Evolutionary conservation across 768 basidiomycete genomes (phyloP).

Genomic region (Auricularia auricula-judae): DNA sequence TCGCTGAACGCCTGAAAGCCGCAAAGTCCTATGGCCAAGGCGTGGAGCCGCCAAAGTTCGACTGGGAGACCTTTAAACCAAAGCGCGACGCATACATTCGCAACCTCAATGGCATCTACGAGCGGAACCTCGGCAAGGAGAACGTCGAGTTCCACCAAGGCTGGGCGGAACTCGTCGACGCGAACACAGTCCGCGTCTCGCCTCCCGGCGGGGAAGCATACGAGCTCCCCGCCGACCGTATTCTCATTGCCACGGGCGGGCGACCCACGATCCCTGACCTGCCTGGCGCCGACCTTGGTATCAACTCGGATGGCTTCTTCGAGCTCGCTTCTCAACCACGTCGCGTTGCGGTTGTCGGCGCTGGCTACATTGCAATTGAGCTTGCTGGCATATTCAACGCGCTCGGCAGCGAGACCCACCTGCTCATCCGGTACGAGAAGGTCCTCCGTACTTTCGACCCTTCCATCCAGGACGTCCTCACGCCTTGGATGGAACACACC

Average conservation of each 20-base stretch:
- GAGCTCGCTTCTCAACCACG: constrained; percentile 83
- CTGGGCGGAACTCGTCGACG: constrained; percentile 57
- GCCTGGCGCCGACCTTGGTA: constrained; percentile 85
- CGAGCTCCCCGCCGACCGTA: constrained; percentile 60
- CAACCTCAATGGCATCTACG: constrained; percentile 83
- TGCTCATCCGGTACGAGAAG: constrained; percentile 81
- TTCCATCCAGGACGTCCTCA: constrained; percentile 68
- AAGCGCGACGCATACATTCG: constrained; percentile 94
- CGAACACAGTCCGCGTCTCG: constrained; percentile 63
- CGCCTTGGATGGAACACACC: constrained; percentile 87
- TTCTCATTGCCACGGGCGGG: constrained; percentile 82
- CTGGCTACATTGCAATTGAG: constrained; percentile 97
- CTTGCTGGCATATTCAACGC: constrained; percentile 89
- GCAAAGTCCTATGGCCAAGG: constrained; percentile 53
- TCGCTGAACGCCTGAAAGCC: constrained; percentile 72
- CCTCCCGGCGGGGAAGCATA: constrained; percentile 58
- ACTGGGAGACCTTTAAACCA: constrained; percentile 86
- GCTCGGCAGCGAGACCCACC: constrained; percentile 83
- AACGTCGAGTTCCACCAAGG: constrained; percentile 82
- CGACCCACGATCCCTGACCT: constrained; percentile 71
- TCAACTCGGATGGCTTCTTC: constrained; percentile 94
- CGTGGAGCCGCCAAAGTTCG: constrained; percentile 49
- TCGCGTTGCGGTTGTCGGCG: constrained; percentile 88
- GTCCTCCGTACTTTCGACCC: constrained; percentile 93
- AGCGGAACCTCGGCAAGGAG: constrained; percentile 77